Percentiles rank a stretch among this genome's conserved stretches.
Conservation (phyloP, 1,139 yeast species). For the Nadsonia starkeyi-henricii region DNA sequence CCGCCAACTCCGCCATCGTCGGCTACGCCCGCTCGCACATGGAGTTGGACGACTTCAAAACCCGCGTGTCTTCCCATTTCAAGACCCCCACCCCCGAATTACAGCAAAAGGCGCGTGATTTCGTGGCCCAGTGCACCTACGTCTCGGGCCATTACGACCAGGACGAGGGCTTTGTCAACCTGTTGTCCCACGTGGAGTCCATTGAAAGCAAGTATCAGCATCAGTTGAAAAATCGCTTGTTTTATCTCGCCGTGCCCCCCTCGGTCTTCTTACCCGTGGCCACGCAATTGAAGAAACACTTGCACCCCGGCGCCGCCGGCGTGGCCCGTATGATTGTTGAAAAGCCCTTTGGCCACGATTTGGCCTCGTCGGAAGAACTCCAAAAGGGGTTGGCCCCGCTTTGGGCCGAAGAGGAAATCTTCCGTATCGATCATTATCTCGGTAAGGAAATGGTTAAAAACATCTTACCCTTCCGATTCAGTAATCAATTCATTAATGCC, state of each 20-base stretch:
- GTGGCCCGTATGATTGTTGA: constrained; percentile 76
- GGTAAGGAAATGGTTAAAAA: constrained; percentile 98
- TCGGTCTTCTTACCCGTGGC: constrained; percentile 77
- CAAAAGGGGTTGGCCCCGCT: constrained; percentile 70
- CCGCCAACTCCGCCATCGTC: constrained; percentile 56
- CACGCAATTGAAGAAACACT: constrained; percentile 49
- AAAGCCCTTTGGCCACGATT: constrained; percentile 94
- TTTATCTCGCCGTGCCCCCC: constrained; percentile 92
- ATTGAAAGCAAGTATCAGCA: constrained; percentile 37
- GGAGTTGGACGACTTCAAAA: constrained; percentile 49
- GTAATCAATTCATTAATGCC: constrained; percentile 71
- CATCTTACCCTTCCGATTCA: constrained; percentile 75
- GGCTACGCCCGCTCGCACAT: constrained; percentile 87
- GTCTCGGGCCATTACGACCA: constrained; percentile 69
- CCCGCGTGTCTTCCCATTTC: constrained; percentile 51
- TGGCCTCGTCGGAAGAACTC: constrained; percentile 60
- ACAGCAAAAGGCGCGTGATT: constrained; percentile 40
- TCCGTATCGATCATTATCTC: constrained; percentile 90
- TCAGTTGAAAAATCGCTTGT: constrained; percentile 43
- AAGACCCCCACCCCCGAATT: constrained; percentile 35
- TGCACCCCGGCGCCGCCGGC: constrained; percentile 50
- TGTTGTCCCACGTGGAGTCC: constrained; percentile 40
- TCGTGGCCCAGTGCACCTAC: constrained; percentile 52
- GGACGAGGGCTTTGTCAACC: constrained; percentile 52
- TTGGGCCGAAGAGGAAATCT: constrained; percentile 82